Conservation (phyloP, 2,329 filamentous ascomycete genomes). For the Trichophyton schoenleinii region DNA sequence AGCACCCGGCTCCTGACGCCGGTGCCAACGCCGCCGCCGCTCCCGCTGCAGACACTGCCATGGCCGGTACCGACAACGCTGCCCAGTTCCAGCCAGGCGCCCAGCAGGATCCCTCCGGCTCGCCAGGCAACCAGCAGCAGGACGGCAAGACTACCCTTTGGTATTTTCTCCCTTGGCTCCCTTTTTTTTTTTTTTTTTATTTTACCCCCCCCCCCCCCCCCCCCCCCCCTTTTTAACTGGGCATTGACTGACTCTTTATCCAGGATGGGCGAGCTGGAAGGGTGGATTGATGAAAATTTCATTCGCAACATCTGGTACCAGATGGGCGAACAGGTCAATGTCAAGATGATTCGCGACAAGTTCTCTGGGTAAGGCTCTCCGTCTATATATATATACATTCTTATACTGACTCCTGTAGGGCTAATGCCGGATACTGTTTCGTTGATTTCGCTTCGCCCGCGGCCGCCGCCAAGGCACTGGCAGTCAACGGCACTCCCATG, state of each 20-base stretch:
- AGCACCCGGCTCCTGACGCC: slow-evolving; percentile 44
- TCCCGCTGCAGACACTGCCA: slow-evolving; percentile 41
- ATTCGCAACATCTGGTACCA: slow-evolving; percentile 90
- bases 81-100: slow-evolving; percentile 39
- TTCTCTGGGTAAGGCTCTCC: slow-evolving; percentile 64
- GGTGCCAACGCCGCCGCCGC: slow-evolving; percentile 36
- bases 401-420: slow-evolving; percentile 33
- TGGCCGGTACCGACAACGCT: slow-evolving; percentile 44
- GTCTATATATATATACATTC: slow-evolving; percentile 14
- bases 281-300: slow-evolving; percentile 99
- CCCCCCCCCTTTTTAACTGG: too few relatives aligned
- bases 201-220: too few relatives aligned
- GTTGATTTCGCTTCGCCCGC: slow-evolving; percentile 79
- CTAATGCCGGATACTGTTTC: slow-evolving; percentile 97
- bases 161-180: slow-evolving; percentile 21
- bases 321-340: slow-evolving; percentile 87
- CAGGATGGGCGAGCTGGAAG: slow-evolving; percentile 98
- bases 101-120: slow-evolving; percentile 32
- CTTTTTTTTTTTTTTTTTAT: not conserved
- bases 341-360: slow-evolving; percentile 99
- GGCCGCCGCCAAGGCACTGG: slow-evolving; percentile 81
- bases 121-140: slow-evolving; percentile 37
- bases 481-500: slow-evolving; percentile 74
- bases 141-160: slow-evolving; percentile 47
- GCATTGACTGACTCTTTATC: not conserved